Base-by-base conservation (phyloP, 1,284 basidiomycete species). In the Sphaerobolus stellatus region DNA sequence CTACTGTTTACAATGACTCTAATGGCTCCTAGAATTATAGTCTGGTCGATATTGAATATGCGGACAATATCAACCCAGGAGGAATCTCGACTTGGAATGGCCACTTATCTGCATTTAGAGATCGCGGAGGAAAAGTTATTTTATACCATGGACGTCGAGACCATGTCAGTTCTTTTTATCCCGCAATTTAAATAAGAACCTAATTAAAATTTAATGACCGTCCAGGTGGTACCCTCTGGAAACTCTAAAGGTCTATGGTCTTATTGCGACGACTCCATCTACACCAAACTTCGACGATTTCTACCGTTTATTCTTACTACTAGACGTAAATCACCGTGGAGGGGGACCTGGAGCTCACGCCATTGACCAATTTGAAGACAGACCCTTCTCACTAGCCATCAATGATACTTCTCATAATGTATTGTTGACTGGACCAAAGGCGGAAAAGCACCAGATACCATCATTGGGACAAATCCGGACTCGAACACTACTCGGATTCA, bases 311-410 rank as follows among this genome's bases (percentile, higher is more conserved):
- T 76, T 74, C 61, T 61, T 69, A 22, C 67, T 75, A 16, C 70
- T 71, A 1, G 75, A 73, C 2, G 75, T 76, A 73, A 59, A 59
- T 24, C 73, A 75, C 57, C 74, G 73, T 62, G 61, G 54, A 36
- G 66, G 59, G 6, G 54, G 50, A 3, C 28, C 33, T 24, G 40
- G 46, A 51, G 61, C 48, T 18, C 56, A 31, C 56, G 59, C 11
- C 40, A 58, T 52, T 59, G 54, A 52, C 56, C 62, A 64, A 68
- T 9, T 59, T 27, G 65, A 66, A 2, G 56, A 59, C 28, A 64
- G 67, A 2, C 59, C 54, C 33, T 61, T 59, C 4, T 64, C 65
- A n/a, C 66, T 64, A 43, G 59, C 65, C 14, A 65, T 66, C 48
- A 63, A 64, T 13, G 54, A 58, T 56, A 48, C 56, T 6, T 46